Base-by-base conservation (phyloP, 768 basidiomycete genomes). In the Pleurotus tuoliensis region DNA sequence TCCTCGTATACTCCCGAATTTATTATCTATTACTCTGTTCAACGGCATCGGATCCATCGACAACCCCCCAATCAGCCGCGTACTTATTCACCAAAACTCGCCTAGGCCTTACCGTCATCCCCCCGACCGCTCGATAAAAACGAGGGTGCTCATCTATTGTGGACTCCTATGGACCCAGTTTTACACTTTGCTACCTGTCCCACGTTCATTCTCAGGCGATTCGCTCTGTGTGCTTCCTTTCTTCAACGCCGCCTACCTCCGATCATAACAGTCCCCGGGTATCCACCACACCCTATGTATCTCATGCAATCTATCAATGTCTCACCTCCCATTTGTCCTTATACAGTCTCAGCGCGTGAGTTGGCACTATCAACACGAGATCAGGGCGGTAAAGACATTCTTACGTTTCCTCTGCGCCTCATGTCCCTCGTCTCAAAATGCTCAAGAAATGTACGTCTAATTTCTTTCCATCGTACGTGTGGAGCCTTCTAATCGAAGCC, bases 341-440 rank as follows among this genome's bases (percentile, higher is more conserved):
- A 40, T 40, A 16, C 12, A 53, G 51, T 11, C 16, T 53, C 22
- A 15, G 51, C 51, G 51, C 39, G 51, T 53, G 41, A 39, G 41
- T n/a, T n/a, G n/a, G 41, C 41, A 44, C 41, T 44, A 39, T 20
- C 39, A 25, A 53, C 51, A 53, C 27, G 51, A 40, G 51, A 27
- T 53, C 51, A 53, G 51, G 51, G 51, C 51, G 39, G 51, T 20
- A 40, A 16, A 47, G 46, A 34, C 5, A n/a, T 41, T 12, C 39
- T 53, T 53, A 53, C 51, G 51, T 53, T 39, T 53, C 13, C 20
- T 38, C n/a, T n/a, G 7, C 15, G 41, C 51, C 51, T 53, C 51
- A 53, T 53, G 51, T 41, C 27, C 18, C 8, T 7, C 39, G 37
- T 22, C n/a, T 16, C 34, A 39, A 18, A 25, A n/a, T 25, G 15